Conservation (phyloP, 2,329 filamentous ascomycete genomes). For the Fusarium armeniacum region DNA sequence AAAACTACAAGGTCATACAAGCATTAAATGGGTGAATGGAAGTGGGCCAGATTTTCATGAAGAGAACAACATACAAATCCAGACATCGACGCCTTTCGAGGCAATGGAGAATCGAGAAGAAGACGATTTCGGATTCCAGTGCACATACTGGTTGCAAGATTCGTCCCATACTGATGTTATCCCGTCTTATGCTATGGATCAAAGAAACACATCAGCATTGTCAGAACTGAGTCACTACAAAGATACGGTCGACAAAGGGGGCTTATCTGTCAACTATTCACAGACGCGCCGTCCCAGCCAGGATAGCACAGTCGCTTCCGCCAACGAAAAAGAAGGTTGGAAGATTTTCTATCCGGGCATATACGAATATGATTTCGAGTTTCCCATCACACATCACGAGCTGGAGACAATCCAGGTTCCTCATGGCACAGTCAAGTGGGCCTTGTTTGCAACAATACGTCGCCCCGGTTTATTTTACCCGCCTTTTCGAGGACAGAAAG, state of each 20-base stretch:
- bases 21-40: neutral
- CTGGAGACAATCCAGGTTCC: constrained; percentile 1
- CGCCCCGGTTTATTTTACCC: neutral
- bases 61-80: neutral
- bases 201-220: neutral
- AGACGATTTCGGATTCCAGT: neutral
- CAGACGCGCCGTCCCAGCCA: neutral
- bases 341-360: neutral
- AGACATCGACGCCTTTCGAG: neutral
- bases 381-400: neutral
- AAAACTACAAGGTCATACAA: neutral
- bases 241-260: no score
- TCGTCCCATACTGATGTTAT: neutral
- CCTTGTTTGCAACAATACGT: neutral
- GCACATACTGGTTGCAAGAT: neutral
- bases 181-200: neutral
- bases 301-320: neutral
- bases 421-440: neutral
- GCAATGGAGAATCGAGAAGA: neutral
- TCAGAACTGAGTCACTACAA: no score
- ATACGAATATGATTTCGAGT: neutral
- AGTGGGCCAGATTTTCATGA: neutral
- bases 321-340: neutral
- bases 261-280: no score
- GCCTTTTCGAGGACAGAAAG: neutral